Base-by-base conservation (phyloP, 2,329 filamentous ascomycete genomes). In the Fusarium sp. region DNA sequence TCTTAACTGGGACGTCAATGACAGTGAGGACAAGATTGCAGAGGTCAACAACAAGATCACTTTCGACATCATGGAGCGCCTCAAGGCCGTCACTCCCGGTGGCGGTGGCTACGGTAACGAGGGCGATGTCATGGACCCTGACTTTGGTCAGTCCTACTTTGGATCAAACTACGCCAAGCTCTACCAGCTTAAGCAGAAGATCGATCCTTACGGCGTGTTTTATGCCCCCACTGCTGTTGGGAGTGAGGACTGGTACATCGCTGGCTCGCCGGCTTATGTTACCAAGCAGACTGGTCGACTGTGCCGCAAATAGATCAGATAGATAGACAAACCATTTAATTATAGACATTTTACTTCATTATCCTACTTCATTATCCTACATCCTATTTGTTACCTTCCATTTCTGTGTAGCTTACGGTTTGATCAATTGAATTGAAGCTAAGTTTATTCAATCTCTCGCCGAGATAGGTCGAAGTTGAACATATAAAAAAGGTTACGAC, bases 211-310 rank as follows among this genome's bases (percentile, higher is more conserved):
- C 24, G 74, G 75, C 8, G 47, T 80, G 1, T 78, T 80, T 24
- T 79, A 78, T 44, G 74, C 76, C 8, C 74, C 76, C 30, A 77
- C 74, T 19, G 78, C 77, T 19, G 77, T 80, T 9, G 79, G 79
- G 0, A 77, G 75, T 8, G 79, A 80, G 61, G 73, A 79, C 39
- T 81, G 79, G 74, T 69, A 68, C 1, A 28, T 67, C 14, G 56
- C 65, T 7, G 64, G 34, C 9, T 62, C 66, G 3, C 49, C 54
- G 7, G 56, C 62, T 19, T 69, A 59, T 4, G 56, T 69, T 2
- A 66, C 67, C 14, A 69, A 57, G 19, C 65, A 68, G 21, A 69
- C 62, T 11, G 65, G 65, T 5, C 65, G 65, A 2, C 56, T 68
- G 9, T 68, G 65, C 23, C 66, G 49, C 19, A 67, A 68, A 39